Evolutionary conservation across 805 yeast species (phyloP), one percentile per base, ranked within the genome.

Genomic region (Starmerella bacillaris): DNA sequence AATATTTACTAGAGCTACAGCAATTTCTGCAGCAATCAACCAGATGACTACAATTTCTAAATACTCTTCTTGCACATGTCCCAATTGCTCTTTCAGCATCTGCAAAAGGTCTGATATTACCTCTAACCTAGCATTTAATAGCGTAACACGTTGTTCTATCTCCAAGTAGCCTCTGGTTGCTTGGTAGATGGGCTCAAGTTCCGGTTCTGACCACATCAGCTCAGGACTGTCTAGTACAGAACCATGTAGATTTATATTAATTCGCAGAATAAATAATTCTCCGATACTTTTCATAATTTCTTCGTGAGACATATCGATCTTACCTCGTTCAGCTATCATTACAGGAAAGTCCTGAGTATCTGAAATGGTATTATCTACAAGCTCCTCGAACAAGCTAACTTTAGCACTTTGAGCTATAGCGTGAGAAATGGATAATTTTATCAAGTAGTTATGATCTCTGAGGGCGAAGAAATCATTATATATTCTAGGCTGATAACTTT

Each of bases 201-300:
- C 94, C 2, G 98, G 98, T 54, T 89, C 96, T 0, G 95, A 73
- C 98, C 98, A 89, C 94, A 89, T 83, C 39, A 89, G 69, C 55
- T 89, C 98, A 1, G 98, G 98, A 2, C 94, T 79, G 54, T 89
- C 98, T 41, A 89, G 62, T 19, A 89, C 92, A 14, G 64, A 59
- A 15, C 67, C 67, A 34, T 61, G 66, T 37, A 61, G 42, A 37
- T 61, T 61, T 42, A 60, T 56, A 38, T 59, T 58, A 40, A 61
- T 62, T 16, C 66, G 52, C 44, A 89, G 60, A 40, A 89, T 89
- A 55, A 89, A 89, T 42, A 89, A 65, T 56, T 89, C 96, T 9
- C 98, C 98, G 38, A 89, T 89, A 39, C 89, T 76, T 59, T 83
- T 89, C 96, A 89, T 89, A 37, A 89, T 89, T 47, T 84, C 94